A percentile compares a stretch with the other conserved stretches of the same genome.
These are phyloP conservation scores for Prillingera fragicola DNA, from an alignment of 1,284 basidiomycete genomes.

Conservation along the genomic window DNA sequence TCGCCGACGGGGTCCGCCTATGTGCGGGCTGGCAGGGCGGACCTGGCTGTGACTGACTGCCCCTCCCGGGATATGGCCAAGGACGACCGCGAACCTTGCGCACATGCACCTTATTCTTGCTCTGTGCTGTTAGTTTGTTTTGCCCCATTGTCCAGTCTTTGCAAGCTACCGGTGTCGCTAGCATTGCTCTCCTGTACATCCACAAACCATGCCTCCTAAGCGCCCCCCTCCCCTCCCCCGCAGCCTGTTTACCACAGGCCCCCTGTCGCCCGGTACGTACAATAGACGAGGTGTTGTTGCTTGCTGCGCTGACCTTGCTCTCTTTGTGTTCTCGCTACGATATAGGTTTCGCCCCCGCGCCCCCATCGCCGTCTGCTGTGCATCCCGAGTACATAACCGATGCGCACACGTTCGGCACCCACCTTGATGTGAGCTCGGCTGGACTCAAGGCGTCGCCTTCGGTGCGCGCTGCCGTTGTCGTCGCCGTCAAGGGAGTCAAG, in stretches of 20 bases:
- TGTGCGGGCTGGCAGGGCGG: too few species aligned
- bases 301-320: background rate
- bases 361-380: slow-evolving; percentile 33
- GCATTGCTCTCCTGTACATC: too few species aligned
- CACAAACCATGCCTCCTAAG: slow-evolving; percentile 36
- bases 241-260: slow-evolving; percentile 36
- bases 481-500: background rate
- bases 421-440: background rate
- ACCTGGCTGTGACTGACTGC: too few species aligned
- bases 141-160: too few species aligned
- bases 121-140: too few species aligned
- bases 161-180: too few species aligned
- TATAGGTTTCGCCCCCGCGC: slow-evolving; percentile 30
- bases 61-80: too few species aligned
- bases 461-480: slow-evolving; percentile 4
- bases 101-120: too few species aligned
- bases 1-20: too few species aligned
- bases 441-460: slow-evolving; percentile 2
- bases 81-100: too few species aligned
- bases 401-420: slow-evolving; percentile 26
- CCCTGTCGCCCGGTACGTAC: slow-evolving; percentile 35
- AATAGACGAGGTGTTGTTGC: too few species aligned
- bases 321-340: background rate
- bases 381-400: slow-evolving; percentile 41
- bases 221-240: slow-evolving; percentile 37